Conservation (phyloP, 192 early-diverging fungal species). For the Phycomyces blakesleeanus region DNA sequence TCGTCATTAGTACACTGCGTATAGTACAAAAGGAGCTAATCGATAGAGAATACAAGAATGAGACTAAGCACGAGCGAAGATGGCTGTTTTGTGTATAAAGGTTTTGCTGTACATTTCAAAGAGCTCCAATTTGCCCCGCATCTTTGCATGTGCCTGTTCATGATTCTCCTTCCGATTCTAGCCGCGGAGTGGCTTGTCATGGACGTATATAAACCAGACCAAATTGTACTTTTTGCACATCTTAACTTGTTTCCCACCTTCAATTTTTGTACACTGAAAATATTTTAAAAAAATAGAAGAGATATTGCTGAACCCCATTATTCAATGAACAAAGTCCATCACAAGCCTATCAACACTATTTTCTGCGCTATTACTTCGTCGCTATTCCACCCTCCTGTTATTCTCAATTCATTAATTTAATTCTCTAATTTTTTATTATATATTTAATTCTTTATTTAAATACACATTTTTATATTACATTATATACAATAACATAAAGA, state of each 20-base stretch:
- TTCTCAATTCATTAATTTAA: not conserved
- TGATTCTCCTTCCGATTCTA: conserved; percentile 3
- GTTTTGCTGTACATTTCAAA: not conserved
- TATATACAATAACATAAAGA: not conserved
- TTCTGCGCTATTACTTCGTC: not conserved
- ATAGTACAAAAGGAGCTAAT: not conserved
- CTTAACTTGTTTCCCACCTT: not conserved
- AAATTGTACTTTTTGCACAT: not conserved
- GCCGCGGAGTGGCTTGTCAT: not conserved
- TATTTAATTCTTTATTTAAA: not conserved
- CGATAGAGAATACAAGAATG: not conserved
- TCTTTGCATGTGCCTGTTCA: conserved; percentile 5
- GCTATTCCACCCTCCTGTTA: conserved; percentile 3
- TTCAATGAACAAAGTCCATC: conserved; percentile 3
- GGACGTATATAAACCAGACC: not conserved
- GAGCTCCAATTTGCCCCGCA: conserved; percentile 5
- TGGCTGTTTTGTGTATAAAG: not conserved
- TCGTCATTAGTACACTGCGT: not conserved
- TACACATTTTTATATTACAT: not conserved
- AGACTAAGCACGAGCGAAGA: conserved; percentile 1
- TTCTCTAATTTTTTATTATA: not conserved
- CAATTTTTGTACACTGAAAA: not conserved
- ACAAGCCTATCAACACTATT: conserved; percentile 3
- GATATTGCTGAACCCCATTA: not conserved
- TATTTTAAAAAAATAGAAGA: not conserved